These are phyloP conservation scores for Pseudoperonospora humuli DNA, from an alignment of 352 stramenopile genomes.

Conservation along the genomic window DNA sequence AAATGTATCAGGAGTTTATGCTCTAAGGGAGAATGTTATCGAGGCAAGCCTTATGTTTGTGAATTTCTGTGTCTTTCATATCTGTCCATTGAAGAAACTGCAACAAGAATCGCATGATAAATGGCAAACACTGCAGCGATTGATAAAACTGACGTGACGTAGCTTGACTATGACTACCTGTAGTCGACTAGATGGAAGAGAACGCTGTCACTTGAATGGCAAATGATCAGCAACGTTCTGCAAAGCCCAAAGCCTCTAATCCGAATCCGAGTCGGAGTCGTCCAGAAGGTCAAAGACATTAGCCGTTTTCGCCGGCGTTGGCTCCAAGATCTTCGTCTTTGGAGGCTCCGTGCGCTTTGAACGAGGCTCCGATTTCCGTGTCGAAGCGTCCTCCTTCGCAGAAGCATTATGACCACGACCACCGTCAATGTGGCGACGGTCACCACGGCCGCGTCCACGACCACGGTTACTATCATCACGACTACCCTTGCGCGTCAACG, in stretches of 20 bases:
- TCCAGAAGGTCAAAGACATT: constrained; percentile 56
- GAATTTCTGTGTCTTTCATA: constrained; percentile 15
- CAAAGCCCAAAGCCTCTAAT: constrained; percentile 19
- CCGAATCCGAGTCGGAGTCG: constrained; percentile 71
- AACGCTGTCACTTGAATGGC: constrained; percentile 5
- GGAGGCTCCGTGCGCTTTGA: constrained; percentile 37
- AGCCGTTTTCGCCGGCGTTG: constrained; percentile 49
- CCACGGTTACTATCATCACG: constrained; percentile 25
- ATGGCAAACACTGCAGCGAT: constrained; percentile 23
- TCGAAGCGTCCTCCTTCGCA: constrained; percentile 20
- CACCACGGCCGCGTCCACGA: constrained; percentile 38
- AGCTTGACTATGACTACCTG: constrained; percentile 21
- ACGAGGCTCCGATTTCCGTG: constrained; percentile 42
- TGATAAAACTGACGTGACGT: constrained; percentile 20
- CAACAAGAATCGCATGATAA: constrained; percentile 4
- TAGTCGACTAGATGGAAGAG: constrained; percentile 11
- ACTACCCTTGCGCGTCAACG: constrained; percentile 7
- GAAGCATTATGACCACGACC: constrained; percentile 20
- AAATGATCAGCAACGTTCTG: constrained; percentile 8
- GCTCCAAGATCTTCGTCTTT: constrained; percentile 44
- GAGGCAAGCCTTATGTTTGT: constrained; percentile 10
- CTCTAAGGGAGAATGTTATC: constrained; percentile 27
- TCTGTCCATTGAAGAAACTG: neutral
- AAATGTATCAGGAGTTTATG: constrained; percentile 77
- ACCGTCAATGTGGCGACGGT: constrained; percentile 20